Base-by-base conservation (phyloP, 2,329 filamentous ascomycete species). In the Emydomyces testavorans region DNA sequence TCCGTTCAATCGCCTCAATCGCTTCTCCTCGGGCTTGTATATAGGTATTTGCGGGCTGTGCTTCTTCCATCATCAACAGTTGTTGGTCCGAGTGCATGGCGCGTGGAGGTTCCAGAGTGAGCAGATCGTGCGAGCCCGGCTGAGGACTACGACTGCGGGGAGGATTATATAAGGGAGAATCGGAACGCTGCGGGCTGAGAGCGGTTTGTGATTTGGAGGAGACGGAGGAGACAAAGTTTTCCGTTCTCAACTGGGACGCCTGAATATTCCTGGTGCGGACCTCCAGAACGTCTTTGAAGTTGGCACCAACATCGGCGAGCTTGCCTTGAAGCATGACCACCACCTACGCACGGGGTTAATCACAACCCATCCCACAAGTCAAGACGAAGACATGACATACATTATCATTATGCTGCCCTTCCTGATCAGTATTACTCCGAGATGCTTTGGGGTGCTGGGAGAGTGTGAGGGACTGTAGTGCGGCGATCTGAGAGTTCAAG, bases 181-280 rank as follows among this genome's bases (percentile, higher is more conserved):
- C 85, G 4, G 83, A 88, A 60, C 85, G 79, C 58, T 80, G 78
- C 31, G 84, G 66, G 43, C 78, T 73, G 10, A 83, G 71, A 4
- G 71, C 65, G 0, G 74, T 72, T 56, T 85, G 80, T 2, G 83
- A 76, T 57, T 87, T 82, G 51, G 85, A 81, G 2, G 85, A 86
- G 11, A 95, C 88, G 2, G 84, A 83, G 2, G 85, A 93, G 46
- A 98, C 87, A 60, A 98, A 98, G 62, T 96, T 94, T 67, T 96
- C 92, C 18, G 92, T 96, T 55, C 92, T 75, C 38, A 86, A 88
- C 51, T 88, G 77, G 50, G 86, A 93, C 2, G 90, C 92, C 66
- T 95, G 92, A 54, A 98, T 94, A 65, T 96, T 98, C 73, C 94
- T 94, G 46, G 92, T 96, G 50, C 92, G 80, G 35, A 94, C 85